Conservation (phyloP, 2,329 filamentous ascomycete genomes). For the Piedraia hortae region DNA sequence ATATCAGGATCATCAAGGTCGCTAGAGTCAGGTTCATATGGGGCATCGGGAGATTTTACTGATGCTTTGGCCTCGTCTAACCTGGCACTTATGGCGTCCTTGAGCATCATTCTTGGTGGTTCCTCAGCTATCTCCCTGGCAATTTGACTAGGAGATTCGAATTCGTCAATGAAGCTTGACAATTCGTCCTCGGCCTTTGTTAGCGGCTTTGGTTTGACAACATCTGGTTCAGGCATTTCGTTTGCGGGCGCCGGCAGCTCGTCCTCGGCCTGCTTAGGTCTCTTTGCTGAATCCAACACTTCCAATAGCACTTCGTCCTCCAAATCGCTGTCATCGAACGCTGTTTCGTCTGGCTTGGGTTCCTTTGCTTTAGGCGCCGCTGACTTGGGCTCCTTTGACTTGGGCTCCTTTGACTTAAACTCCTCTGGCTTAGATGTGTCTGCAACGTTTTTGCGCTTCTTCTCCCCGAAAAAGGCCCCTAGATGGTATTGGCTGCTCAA, state of each 20-base stretch:
- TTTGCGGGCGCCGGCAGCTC: not conserved
- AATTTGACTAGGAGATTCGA: slow-evolving; percentile 20
- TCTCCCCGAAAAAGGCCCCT: slow-evolving; percentile 10
- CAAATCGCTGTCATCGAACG: slow-evolving; percentile 8
- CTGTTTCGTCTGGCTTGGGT: slow-evolving; percentile 4
- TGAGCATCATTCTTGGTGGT: too few species aligned
- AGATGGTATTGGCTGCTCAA: slow-evolving; percentile 13
- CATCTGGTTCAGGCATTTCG: not conserved
- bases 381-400: not conserved
- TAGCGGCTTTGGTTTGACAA: not conserved
- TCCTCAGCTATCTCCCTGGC: slow-evolving; percentile 15
- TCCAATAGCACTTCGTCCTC: slow-evolving; percentile 11
- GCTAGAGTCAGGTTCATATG: too few species aligned
- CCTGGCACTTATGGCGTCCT: too few species aligned
- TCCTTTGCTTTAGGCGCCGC: slow-evolving; percentile 1
- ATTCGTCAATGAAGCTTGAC: slow-evolving; percentile 12
- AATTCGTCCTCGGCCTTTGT: slow-evolving; percentile 4
- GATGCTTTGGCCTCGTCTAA: too few species aligned
- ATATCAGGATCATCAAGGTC: too few species aligned
- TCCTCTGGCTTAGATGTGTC: not conserved
- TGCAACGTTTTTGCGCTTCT: slow-evolving; percentile 1
- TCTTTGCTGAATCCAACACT: slow-evolving; percentile 3
- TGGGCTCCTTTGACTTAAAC: too few species aligned
- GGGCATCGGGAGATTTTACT: too few species aligned
- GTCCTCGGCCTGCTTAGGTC: not conserved